These are phyloP conservation scores for Metarhizium anisopliae DNA, from an alignment of 2,329 filamentous ascomycete genomes.

Conservation along the genomic window DNA sequence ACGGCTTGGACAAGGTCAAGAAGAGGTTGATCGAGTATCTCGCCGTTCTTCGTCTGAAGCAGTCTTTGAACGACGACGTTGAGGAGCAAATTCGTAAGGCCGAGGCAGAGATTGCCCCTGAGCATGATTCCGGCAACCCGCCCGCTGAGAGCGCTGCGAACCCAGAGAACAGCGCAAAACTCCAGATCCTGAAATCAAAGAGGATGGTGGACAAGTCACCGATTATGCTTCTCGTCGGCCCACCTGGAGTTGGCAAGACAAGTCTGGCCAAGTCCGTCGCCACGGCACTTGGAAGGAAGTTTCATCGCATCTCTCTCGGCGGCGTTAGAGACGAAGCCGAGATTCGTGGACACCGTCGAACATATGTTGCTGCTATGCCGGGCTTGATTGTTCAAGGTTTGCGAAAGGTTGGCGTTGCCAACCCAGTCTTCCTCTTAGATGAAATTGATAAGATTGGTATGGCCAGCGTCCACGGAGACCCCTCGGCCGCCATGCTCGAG, in stretches of 20 bases:
- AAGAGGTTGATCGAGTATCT: conserved; percentile 92
- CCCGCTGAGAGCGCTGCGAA: conserved; percentile 9
- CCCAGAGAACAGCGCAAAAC: conserved; percentile 44
- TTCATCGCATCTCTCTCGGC: conserved; percentile 92
- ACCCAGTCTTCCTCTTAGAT: conserved; percentile 90
- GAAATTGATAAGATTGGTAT: conserved; percentile 96
- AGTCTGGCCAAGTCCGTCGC: conserved; percentile 90
- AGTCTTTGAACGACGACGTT: conserved; percentile 75
- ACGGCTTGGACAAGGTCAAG: conserved; percentile 94
- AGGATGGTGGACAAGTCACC: conserved; percentile 91
- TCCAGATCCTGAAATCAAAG: conserved; percentile 70
- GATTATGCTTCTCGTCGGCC: conserved; percentile 85
- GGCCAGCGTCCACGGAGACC: conserved; percentile 88
- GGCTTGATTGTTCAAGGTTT: conserved; percentile 88
- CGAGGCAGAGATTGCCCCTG: conserved; percentile 53
- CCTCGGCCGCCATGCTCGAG: conserved; percentile 94
- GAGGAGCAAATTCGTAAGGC: conserved; percentile 67
- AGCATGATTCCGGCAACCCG: conserved; percentile 24
- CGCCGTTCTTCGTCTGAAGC: conserved; percentile 91
- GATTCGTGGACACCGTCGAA: conserved; percentile 87
- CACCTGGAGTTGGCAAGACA: conserved; percentile 92
- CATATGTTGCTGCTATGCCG: conserved; percentile 98
- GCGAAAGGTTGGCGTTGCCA: conserved; percentile 90
- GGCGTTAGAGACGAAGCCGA: conserved; percentile 95
- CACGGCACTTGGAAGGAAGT: conserved; percentile 84